Percentiles rank a stretch among this genome's conserved stretches.
These are phyloP conservation scores for Mimosa pudica DNA, from an alignment of 306 rosid genomes.

Conservation along the genomic window DNA sequence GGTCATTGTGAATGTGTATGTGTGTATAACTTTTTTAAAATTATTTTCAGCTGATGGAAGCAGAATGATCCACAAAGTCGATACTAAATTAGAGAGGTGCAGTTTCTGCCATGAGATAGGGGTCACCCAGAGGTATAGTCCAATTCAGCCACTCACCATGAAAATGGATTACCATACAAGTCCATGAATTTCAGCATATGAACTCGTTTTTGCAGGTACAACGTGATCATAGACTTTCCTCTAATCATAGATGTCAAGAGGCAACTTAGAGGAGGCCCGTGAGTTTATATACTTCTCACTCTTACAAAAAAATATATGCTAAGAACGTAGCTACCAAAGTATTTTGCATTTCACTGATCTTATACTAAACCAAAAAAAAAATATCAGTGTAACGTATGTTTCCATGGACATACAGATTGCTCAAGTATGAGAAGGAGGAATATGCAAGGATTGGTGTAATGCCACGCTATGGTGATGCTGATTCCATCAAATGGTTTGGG, in stretches of 20 bases:
- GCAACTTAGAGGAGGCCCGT: conserved; percentile 53
- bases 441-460: conserved; percentile 52
- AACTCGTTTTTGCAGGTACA: conserved; percentile 37
- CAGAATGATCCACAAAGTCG: conserved; percentile 14
- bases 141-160: no score
- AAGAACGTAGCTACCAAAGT: no score
- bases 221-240: conserved; percentile 54
- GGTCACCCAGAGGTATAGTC: conserved; percentile 22
- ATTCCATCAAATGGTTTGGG: conserved; percentile 20
- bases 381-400: no score
- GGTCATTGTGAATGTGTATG: no score
- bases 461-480: conserved; percentile 53
- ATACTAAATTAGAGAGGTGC: conserved; percentile 39
- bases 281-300: conserved; percentile 23
- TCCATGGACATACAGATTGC: conserved; percentile 28
- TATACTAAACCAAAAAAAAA: no score
- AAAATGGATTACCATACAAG: no score
- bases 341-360: no score
- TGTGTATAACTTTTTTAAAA: no score
- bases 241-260: conserved; percentile 47
- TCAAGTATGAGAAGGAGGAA: conserved; percentile 20
- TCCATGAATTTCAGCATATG: no score
- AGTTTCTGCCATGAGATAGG: conserved; percentile 55
- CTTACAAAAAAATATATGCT: no score
- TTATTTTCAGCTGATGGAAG: conserved; percentile 48